Evolutionary conservation across 179 eudicot genomes (phyloP), one percentile per base, ranked within the genome.

Genomic region (Beta macrorhiza): DNA sequence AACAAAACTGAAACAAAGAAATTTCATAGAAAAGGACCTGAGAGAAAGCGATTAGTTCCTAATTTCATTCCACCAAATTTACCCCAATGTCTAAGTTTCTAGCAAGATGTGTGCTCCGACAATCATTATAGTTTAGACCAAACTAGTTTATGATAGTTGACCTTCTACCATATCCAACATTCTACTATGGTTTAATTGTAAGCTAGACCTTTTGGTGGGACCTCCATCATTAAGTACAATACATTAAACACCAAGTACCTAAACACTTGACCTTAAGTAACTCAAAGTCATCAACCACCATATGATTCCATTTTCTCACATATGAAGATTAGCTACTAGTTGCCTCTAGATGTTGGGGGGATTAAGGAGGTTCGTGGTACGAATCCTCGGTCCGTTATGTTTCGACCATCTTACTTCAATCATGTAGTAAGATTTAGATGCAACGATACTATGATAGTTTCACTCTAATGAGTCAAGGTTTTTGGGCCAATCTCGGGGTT

Each of bases 91-190:
- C 20, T 67, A 19, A 81, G 49, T 1, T 25, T 25, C 25, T 25
- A 25, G 25, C 25, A 25, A 25, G 25, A 25, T 25, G 25, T 25
- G 25, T 25, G 25, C 61, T 19, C 17, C 7, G 17, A 20, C 67
- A 81, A 81, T 81, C 70, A 76, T 68, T 44, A 67, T 76, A 53
- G 51, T 53, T 55, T 42, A 76, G 83, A 80, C 72, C 67, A 61
- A 72, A 76, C n/a, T 22, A 83, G 74, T 52, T 57, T 62, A 61
- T 32, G 62, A 77, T 51, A 71, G 80, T 77, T 77, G 84, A 71
- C 81, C 76, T 81, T 59, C 53, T n/a, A 29, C 56, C 80, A 81
- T 64, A 81, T 57, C 22, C 29, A 65, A 55, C 52, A 57, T 71
- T 76, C 64, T 44, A 67, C 64, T 42, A 76, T 57, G 52, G 69